Evolutionary conservation across 176 grass and related monocot genomes (phyloP).

Genomic region (Guadua angustifolia): DNA sequence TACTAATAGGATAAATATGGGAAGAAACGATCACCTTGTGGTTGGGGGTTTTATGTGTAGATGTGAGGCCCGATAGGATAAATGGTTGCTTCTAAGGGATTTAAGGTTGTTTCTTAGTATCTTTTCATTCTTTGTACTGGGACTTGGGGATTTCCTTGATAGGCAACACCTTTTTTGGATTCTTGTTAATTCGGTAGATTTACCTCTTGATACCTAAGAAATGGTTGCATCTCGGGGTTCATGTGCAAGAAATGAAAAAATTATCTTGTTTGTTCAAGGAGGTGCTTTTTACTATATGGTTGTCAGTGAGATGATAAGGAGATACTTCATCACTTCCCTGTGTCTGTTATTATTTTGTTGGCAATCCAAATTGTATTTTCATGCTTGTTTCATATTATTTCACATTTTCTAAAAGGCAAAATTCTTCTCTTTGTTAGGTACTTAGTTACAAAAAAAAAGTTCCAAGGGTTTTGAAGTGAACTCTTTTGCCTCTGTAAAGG

Average conservation of each 20-base stretch:
- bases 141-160: background rate
- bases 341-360: too few species aligned
- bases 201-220: background rate
- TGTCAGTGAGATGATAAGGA: background rate
- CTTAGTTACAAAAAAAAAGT: too few species aligned
- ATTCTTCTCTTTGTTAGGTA: too few species aligned
- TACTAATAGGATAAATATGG: slow-evolving; percentile 2
- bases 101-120: background rate
- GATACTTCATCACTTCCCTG: background rate
- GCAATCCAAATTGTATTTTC: too few species aligned
- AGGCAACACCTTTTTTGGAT: background rate
- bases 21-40: background rate
- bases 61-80: background rate
- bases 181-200: background rate
- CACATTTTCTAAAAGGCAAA: too few species aligned
- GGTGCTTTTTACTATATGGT: background rate
- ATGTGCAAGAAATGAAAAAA: background rate
- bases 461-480: too few species aligned
- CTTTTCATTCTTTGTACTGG: background rate
- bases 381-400: too few species aligned
- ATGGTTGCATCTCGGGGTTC: background rate
- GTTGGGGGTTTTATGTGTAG: background rate
- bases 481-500: too few species aligned
- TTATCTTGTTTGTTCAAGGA: background rate
- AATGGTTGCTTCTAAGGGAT: slow-evolving; percentile 20